phyloP scores from a whole-genome alignment of 1,139 yeast genomes.

The Geotrichum candidum region DNA sequence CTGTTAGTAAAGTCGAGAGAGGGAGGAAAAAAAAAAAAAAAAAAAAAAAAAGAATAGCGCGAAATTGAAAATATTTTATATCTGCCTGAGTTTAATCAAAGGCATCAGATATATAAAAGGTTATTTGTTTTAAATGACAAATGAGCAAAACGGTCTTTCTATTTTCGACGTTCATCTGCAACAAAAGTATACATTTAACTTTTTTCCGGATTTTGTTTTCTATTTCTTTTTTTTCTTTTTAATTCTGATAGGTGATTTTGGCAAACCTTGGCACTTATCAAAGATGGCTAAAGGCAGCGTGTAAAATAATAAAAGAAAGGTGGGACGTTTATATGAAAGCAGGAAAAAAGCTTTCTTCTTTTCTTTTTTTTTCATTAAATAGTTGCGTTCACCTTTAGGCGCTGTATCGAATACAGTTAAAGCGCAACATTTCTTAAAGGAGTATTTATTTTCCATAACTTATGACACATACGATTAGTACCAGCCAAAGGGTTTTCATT shows the following conservation, averaged over 20 bases:
- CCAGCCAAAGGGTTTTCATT: no score
- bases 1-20: neutral
- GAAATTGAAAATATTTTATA: neutral
- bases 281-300: neutral
- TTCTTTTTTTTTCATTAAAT: neutral
- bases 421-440: neutral
- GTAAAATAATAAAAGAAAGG: neutral
- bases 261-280: neutral
- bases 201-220: neutral
- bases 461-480: no score
- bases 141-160: neutral
- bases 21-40: neutral
- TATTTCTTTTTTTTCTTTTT: neutral
- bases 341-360: neutral
- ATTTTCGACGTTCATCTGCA: neutral
- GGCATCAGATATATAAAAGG: neutral
- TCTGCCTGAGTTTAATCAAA: neutral
- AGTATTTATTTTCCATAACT: neutral
- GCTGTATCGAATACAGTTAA: no score
- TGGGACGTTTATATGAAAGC: neutral
- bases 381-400: no score
- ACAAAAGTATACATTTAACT: no score
- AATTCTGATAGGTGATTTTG: neutral
- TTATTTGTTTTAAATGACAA: neutral
- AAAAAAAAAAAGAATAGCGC: neutral